A percentile compares a stretch with the other conserved stretches of the same genome.
Conservation (phyloP, 2,329 filamentous ascomycete genomes). For the Epichloe sylvatica region DNA sequence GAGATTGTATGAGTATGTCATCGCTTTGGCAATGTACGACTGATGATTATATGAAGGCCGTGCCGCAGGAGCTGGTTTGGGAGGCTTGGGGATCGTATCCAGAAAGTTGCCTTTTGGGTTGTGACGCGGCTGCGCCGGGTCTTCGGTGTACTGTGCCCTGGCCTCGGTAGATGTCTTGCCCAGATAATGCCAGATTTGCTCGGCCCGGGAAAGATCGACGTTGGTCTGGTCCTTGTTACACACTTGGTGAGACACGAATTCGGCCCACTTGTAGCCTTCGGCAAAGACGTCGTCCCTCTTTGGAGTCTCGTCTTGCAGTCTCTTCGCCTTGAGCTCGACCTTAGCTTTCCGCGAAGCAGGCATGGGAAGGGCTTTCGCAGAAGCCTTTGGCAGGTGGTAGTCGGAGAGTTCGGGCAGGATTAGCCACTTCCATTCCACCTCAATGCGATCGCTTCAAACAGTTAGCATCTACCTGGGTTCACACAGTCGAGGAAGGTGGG, state of each 20-base stretch:
- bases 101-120: slow-evolving; percentile 60
- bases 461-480: slow-evolving; percentile 23
- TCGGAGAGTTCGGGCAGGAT: slow-evolving; percentile 58
- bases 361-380: slow-evolving; percentile 56
- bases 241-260: slow-evolving; percentile 56
- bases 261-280: slow-evolving; percentile 60
- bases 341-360: slow-evolving; percentile 48
- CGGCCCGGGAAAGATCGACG: slow-evolving; percentile 56
- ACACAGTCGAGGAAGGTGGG: too few species aligned
- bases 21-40: slow-evolving; percentile 8
- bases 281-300: slow-evolving; percentile 52
- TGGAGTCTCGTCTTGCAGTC: slow-evolving; percentile 46
- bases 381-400: slow-evolving; percentile 60
- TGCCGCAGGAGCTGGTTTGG: slow-evolving; percentile 21
- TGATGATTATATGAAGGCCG: slow-evolving; percentile 9
- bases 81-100: slow-evolving; percentile 49
- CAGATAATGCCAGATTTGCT: slow-evolving; percentile 81
- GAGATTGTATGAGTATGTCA: slow-evolving; percentile 5
- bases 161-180: slow-evolving; percentile 78
- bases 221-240: slow-evolving; percentile 48
- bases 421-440: slow-evolving; percentile 77
- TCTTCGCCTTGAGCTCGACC: slow-evolving; percentile 54
- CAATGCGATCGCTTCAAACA: slow-evolving; percentile 49
- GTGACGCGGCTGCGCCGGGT: slow-evolving; percentile 44
- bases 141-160: slow-evolving; percentile 79